phyloP scores from a whole-genome alignment of 2,329 filamentous ascomycete species.

The Epichloe aotearoae region DNA sequence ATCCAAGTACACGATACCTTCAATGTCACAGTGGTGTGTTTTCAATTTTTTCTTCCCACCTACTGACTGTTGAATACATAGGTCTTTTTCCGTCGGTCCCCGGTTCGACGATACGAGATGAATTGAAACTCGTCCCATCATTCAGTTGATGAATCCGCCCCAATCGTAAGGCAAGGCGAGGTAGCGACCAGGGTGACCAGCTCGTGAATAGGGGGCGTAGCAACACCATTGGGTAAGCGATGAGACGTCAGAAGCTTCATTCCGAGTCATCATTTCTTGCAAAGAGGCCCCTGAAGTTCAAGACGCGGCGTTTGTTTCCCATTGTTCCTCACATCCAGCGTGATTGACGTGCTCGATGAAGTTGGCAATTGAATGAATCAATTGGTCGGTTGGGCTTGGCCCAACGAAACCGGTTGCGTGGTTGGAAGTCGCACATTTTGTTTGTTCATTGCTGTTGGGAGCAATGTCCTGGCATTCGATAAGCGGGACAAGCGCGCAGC shows the following conservation, averaged over 20 bases:
- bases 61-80: not conserved
- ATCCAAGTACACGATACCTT: constrained; percentile 18
- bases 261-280: not conserved
- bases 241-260: not conserved
- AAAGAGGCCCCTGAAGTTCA: not conserved
- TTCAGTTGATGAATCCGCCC: not conserved
- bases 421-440: not conserved
- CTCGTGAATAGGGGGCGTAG: not conserved
- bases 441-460: not conserved
- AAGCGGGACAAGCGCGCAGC: not conserved
- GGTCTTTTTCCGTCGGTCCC: not conserved
- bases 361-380: not conserved
- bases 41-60: not conserved
- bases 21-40: not conserved
- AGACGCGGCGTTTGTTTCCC: not conserved
- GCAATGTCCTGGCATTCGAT: not conserved
- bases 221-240: not conserved
- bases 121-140: not conserved
- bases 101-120: not conserved
- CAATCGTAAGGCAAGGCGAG: not conserved
- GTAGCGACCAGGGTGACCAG: not conserved
- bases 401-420: not conserved
- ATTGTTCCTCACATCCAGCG: not conserved
- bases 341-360: not conserved
- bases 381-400: not conserved